These are phyloP conservation scores for Cardiospermum halicacabum DNA, from an alignment of 345 rosid species.

Conservation along the genomic window DNA sequence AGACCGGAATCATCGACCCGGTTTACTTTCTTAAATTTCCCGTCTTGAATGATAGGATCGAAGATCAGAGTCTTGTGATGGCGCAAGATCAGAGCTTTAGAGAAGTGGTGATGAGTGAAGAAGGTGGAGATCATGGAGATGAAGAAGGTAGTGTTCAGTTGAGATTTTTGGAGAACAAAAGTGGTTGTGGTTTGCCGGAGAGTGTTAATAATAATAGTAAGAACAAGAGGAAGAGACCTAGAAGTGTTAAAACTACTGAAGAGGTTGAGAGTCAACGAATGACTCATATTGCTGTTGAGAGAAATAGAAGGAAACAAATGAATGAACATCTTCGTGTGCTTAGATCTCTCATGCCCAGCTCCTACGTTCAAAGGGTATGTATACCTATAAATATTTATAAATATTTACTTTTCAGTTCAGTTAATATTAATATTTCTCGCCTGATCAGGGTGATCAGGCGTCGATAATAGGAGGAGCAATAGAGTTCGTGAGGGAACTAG, in stretches of 20 bases:
- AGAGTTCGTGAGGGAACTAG: constrained; percentile 88
- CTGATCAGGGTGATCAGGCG: constrained; percentile 84
- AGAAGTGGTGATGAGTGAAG: constrained; percentile 15
- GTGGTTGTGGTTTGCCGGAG: constrained; percentile 44
- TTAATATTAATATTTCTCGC: too few species aligned
- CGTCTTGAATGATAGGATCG: constrained; percentile 54
- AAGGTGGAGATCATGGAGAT: constrained; percentile 17
- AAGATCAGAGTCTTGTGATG: constrained; percentile 29
- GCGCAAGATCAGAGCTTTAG: constrained; percentile 25
- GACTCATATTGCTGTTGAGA: constrained; percentile 93
- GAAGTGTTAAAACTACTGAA: constrained; percentile 71
- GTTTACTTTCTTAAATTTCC: constrained; percentile 87
- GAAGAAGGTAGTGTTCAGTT: constrained; percentile 53
- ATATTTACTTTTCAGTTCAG: not conserved
- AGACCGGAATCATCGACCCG: constrained; percentile 67
- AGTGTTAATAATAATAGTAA: too few species aligned
- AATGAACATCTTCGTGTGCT: constrained; percentile 89
- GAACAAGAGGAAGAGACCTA: constrained; percentile 74
- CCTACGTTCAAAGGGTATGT: constrained; percentile 85
- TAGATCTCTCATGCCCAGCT: constrained; percentile 94
- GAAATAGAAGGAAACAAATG: constrained; percentile 92
- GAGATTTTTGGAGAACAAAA: constrained; percentile 37
- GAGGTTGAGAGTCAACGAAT: constrained; percentile 92
- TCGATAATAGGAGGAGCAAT: constrained; percentile 98
- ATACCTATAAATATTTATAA: not conserved